Evolutionary conservation across 345 rosid species (phyloP), one percentile per base, ranked within the genome.

Genomic region (Ceriops zippeliana): DNA sequence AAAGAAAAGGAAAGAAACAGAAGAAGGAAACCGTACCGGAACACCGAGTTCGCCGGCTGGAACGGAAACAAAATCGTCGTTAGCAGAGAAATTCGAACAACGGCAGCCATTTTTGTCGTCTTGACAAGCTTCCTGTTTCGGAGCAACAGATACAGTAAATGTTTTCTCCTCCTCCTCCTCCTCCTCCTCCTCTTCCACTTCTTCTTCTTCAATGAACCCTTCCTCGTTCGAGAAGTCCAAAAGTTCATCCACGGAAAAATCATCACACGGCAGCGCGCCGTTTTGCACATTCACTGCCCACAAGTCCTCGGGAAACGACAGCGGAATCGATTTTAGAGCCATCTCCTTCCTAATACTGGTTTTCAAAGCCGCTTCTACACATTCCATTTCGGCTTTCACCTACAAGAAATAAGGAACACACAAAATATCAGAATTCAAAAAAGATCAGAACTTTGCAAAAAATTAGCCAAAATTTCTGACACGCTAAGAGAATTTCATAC

Each of bases 151-250:
- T 4, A 27, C 70, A 19, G 63, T 63, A 51, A 62, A 65, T 58
- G 68, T 61, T 74, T 26, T 67, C 61, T 52, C 67, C 9, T 34
- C 37, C 37, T 22, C 24, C 24, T 22, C 24, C 24, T 22, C 24
- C 24, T 22, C 24, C 24, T 34, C 37, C 37, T 34, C 37, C 19
- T 56, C 79, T 6, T 61, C 71, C 28, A 61, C 62, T 22, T 70
- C 61, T 7, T 72, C 82, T 5, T 81, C 80, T n/a, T 77, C 87
- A 3, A 69, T 69, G 21, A 84, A 82, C 26, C 73, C 90, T 22
- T 85, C 86, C 5, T 82, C 89, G 74, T 88, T 89, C 5, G 92
- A 83, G 73, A 93, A 87, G 81, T 93, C 97, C 24, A 93, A 83
- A 46, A 93, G 78, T 38, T 88, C 91, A 67, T 93, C 97, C 0